These are phyloP conservation scores for Didymella segeticola DNA, from an alignment of 2,329 filamentous ascomycete species.

Conservation along the genomic window DNA sequence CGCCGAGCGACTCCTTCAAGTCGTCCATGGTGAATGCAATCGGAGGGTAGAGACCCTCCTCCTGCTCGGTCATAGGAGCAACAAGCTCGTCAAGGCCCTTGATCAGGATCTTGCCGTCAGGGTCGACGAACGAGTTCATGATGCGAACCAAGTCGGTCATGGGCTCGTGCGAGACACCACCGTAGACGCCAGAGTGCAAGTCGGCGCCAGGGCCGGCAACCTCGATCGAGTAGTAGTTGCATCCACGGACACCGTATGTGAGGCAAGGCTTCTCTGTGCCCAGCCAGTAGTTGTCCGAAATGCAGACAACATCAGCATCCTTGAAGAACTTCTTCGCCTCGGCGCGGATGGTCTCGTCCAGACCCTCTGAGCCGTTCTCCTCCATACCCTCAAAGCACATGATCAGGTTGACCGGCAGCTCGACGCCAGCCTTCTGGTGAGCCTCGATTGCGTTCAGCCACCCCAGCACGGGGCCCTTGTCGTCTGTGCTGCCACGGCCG, in stretches of 20 bases:
- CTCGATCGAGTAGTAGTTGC: conserved; percentile 96
- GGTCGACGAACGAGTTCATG: conserved; percentile 83
- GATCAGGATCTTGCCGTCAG: conserved; percentile 89
- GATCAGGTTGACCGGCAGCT: conserved; percentile 95
- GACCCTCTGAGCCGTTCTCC: conserved; percentile 94
- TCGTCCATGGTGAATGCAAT: conserved; percentile 98
- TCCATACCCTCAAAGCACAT: conserved; percentile 99
- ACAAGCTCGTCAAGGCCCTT: conserved; percentile 95
- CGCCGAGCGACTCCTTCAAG: conserved; percentile 88
- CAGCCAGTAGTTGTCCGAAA: conserved; percentile 99
- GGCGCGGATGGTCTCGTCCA: conserved; percentile 90
- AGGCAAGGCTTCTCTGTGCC: conserved; percentile 98
- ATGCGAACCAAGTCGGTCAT: conserved; percentile 94
- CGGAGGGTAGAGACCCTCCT: conserved; percentile 83
- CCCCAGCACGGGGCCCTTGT: conserved; percentile 95
- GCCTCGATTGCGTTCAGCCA: conserved; percentile 99
- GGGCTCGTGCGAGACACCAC: conserved; percentile 93
- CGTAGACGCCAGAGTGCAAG: conserved; percentile 95
- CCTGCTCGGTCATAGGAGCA: conserved; percentile 83
- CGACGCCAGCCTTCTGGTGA: conserved; percentile 91
- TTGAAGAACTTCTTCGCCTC: conserved; percentile 96
- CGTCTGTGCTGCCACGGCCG: conserved; percentile 92
- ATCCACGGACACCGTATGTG: conserved; percentile 94
- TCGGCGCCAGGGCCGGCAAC: conserved; percentile 91
- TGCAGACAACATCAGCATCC: conserved; percentile 94